Evolutionary conservation across 768 basidiomycete genomes (phyloP), one percentile per base, ranked within the genome.

Genomic region (Roridomyces roridus): DNA sequence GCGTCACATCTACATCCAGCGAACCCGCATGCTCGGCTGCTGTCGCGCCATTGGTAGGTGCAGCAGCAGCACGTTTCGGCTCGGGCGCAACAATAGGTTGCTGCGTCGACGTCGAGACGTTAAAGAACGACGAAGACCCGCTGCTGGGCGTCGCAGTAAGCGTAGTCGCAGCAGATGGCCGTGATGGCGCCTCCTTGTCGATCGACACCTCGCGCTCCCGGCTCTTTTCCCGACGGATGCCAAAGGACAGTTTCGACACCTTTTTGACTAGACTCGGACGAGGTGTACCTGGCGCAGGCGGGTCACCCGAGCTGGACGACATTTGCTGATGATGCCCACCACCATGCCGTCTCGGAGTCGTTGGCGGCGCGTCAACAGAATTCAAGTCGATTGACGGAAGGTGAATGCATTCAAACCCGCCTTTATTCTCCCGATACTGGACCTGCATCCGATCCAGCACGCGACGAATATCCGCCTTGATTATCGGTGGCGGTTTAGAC

Each of bases 401-500:
- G 70, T 99, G 94, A 21, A 96, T 91, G 75, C 97, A 99, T 71
- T 99, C 96, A 70, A 94, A 98, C 3, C 96, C 97, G 54, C 86
- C 80, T 74, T 88, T 92, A 63, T 85, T 94, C 70, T 94, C 91
- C 36, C 94, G 85, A 69, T 97, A 94, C 71, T 94, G 93, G 28
- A 99, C 91, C 60, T 96, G 94, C 86, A 98, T 94, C 43, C 96
- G 85, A 66, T 96, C 92, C 35, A 98, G 81, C 2, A 97, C 96
- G 12, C 85, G 83, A 45, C 83, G 81, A 61, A 99, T 89, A 72
- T 98, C 96, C 54, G 80, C 74, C 72, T 93, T 91, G 74, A 98
- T 87, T 9, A 84, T 79, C 14, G 82, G 73, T 5, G 94, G 91
- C 6, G 92, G 68, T 68, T 96, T 98, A 5, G 94, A 94, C 24